phyloP scores from a whole-genome alignment of 1,139 yeast species.

The Saccharomyces hybrid region DNA sequence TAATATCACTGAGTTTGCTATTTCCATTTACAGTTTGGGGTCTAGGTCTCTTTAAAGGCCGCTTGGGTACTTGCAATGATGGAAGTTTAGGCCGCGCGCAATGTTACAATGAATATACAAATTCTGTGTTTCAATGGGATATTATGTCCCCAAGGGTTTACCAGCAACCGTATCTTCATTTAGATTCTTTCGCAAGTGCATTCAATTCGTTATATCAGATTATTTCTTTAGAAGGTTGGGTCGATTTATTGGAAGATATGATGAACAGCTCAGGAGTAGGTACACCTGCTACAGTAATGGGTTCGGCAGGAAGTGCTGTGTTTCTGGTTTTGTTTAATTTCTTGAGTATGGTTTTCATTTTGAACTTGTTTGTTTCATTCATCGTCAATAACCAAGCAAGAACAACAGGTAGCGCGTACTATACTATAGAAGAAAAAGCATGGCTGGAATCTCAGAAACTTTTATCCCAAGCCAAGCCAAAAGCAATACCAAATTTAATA shows the following conservation, averaged over 20 bases:
- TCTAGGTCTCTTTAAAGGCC: slow-evolving; percentile 64
- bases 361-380: slow-evolving; percentile 83
- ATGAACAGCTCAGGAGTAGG: slow-evolving; percentile 71
- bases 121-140: slow-evolving; percentile 66
- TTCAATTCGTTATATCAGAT: slow-evolving; percentile 71
- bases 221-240: slow-evolving; percentile 91
- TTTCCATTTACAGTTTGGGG: slow-evolving; percentile 94
- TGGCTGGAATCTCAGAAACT: slow-evolving; percentile 81
- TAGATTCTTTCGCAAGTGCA: slow-evolving; percentile 59
- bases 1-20: slow-evolving; percentile 66
- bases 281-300: slow-evolving; percentile 46
- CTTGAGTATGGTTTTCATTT: slow-evolving; percentile 69
- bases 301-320: slow-evolving; percentile 63
- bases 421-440: slow-evolving; percentile 72
- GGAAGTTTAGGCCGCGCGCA: slow-evolving; percentile 33
- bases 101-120: slow-evolving; percentile 59
- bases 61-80: slow-evolving; percentile 69
- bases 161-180: slow-evolving; percentile 53
- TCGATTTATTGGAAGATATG: slow-evolving; percentile 59
- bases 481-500: slow-evolving; percentile 46
- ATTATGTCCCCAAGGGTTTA: slow-evolving; percentile 67
- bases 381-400: slow-evolving; percentile 77
- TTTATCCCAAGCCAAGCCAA: slow-evolving; percentile 61
- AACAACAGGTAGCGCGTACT: slow-evolving; percentile 79
- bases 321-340: slow-evolving; percentile 72